Evolutionary conservation across 2,329 filamentous ascomycete species (phyloP).

Genomic region (Grosmannia serpens): DNA sequence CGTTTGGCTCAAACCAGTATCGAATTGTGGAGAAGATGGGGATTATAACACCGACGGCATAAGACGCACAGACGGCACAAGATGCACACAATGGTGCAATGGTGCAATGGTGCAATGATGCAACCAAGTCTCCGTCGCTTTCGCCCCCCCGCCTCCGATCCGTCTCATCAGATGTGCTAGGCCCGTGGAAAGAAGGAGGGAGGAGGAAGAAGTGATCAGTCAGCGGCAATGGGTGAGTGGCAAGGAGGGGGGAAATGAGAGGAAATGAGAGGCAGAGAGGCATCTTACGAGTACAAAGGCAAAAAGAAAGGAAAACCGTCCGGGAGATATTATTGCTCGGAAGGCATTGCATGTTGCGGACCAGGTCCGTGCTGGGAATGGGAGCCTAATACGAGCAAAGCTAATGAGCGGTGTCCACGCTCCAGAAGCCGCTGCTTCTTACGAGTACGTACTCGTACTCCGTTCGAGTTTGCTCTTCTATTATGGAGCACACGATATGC

Average conservation of each 20-base stretch:
- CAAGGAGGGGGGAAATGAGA: not conserved
- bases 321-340: too few relatives aligned
- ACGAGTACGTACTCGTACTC: too few relatives aligned
- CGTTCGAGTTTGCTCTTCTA: too few relatives aligned
- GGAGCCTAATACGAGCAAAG: not conserved
- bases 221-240: not conserved
- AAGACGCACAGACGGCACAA: not conserved
- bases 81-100: conserved; percentile 1
- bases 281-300: not conserved
- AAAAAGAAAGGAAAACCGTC: too few relatives aligned
- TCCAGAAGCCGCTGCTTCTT: too few relatives aligned
- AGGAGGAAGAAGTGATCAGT: not conserved
- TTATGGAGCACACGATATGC: not conserved
- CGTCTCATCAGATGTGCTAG: not conserved
- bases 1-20: not conserved
- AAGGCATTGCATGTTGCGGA: too few relatives aligned
- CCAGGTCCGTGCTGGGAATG: too few relatives aligned
- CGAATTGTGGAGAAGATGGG: not conserved
- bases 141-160: not conserved
- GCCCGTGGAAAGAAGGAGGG: not conserved
- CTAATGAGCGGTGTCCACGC: not conserved
- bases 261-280: not conserved
- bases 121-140: not conserved
- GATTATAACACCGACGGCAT: not conserved
- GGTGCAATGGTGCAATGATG: not conserved